Percentiles rank a stretch among this genome's conserved stretches.
Evolutionary conservation across 371 early-diverging fungal genomes (phyloP).

Genomic region (Funneliformis caledonium): DNA sequence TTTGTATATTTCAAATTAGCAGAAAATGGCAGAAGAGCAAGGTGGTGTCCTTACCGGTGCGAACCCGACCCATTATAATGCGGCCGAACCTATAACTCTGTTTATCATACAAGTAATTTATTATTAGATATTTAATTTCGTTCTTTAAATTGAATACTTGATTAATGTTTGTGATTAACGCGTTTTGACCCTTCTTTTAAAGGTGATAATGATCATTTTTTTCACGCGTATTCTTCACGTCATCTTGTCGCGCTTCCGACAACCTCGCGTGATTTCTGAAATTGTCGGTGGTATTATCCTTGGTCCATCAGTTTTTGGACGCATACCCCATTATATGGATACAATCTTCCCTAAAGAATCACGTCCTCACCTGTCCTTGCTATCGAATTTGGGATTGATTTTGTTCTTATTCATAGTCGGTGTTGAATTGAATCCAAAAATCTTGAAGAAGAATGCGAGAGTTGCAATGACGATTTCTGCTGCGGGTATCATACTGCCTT

Average conservation of each 20-base stretch:
- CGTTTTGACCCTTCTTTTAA: not conserved
- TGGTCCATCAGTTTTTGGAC: constrained; percentile 79
- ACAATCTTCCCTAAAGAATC: constrained; percentile 69
- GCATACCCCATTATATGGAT: constrained; percentile 65
- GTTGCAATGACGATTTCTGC: constrained; percentile 61
- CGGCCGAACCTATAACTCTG: constrained; percentile 61
- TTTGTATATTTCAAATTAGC: too few species aligned
- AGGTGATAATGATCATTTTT: constrained; percentile 70
- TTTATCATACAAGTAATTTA: constrained; percentile 69
- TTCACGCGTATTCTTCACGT: constrained; percentile 68
- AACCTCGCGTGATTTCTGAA: constrained; percentile 82
- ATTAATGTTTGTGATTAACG: not conserved
- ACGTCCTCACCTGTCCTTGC: constrained; percentile 71
- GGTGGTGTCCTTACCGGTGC: constrained; percentile 70
- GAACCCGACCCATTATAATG: constrained; percentile 62
- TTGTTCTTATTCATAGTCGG: constrained; percentile 92
- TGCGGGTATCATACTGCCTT: constrained; percentile 78
- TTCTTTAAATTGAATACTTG: not conserved
- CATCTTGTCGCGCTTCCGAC: constrained; percentile 59
- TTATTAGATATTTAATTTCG: not conserved
- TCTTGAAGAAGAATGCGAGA: constrained; percentile 54
- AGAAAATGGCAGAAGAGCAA: constrained; percentile 39
- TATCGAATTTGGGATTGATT: constrained; percentile 88
- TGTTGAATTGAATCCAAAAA: constrained; percentile 70
- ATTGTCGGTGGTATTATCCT: constrained; percentile 79